Conservation (phyloP, 2,329 filamentous ascomycete genomes). For the Cladosporium sp. region DNA sequence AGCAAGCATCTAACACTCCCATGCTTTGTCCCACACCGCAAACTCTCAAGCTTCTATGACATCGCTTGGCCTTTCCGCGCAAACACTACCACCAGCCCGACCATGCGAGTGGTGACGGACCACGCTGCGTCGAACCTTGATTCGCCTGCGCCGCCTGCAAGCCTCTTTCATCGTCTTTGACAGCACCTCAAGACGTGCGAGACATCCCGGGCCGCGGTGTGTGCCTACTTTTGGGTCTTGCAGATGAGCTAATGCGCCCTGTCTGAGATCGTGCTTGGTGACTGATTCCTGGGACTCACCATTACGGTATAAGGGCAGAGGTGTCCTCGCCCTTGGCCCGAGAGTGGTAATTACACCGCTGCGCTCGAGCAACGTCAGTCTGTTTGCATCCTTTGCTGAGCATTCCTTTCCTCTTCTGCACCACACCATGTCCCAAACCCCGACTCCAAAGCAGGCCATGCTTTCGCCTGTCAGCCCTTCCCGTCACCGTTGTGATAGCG, state of each 20-base stretch:
- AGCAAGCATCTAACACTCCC: constrained; percentile 22
- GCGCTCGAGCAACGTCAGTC: background rate
- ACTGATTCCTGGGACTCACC: constrained; percentile 20
- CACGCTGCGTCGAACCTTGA: background rate
- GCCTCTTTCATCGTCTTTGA: constrained; percentile 22
- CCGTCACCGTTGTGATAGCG: constrained; percentile 21
- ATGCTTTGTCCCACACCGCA: constrained; percentile 35
- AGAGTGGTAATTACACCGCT: constrained; percentile 22
- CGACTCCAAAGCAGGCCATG: constrained; percentile 19
- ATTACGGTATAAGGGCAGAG: constrained; percentile 29
- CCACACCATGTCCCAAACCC: constrained; percentile 24
- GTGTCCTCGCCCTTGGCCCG: constrained; percentile 24
- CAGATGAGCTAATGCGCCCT: constrained; percentile 8
- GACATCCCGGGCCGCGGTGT: constrained; percentile 27
- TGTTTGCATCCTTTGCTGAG: constrained; percentile 2
- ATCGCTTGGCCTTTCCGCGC: constrained; percentile 22
- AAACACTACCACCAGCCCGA: constrained; percentile 23
- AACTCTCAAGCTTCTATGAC: constrained; percentile 23
- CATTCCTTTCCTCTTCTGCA: constrained; percentile 9
- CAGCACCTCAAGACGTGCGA: constrained; percentile 24
- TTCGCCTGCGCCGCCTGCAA: background rate
- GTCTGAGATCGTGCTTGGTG: constrained; percentile 13
- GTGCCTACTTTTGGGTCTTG: constrained; percentile 21
- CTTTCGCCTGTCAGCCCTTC: constrained; percentile 25
- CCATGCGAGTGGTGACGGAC: constrained; percentile 14